A percentile compares a stretch with the other conserved stretches of the same genome.
These are phyloP conservation scores for Stephania japonica DNA, from an alignment of 164 flowering plant genomes.

Conservation along the genomic window DNA sequence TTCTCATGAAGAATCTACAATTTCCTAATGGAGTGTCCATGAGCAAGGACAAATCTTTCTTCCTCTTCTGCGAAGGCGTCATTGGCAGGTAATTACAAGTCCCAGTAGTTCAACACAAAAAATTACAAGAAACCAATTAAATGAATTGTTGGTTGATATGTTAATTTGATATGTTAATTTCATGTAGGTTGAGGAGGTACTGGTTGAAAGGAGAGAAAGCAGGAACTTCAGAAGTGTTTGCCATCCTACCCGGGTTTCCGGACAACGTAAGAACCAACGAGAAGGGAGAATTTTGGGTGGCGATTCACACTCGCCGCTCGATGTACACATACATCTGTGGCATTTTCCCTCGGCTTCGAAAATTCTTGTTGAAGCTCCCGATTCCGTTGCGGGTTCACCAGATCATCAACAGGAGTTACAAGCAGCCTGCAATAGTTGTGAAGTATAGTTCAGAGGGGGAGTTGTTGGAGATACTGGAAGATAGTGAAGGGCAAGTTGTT, in stretches of 20 bases:
- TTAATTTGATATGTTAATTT: not conserved
- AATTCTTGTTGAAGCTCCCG: slow-evolving; percentile 61
- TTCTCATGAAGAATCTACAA: slow-evolving; percentile 51
- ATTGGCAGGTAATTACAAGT: slow-evolving; percentile 45
- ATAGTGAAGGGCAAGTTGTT: slow-evolving; percentile 76
- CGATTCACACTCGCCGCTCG: slow-evolving; percentile 53
- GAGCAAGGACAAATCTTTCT: slow-evolving; percentile 77
- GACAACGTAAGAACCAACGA: slow-evolving; percentile 83
- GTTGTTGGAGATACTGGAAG: slow-evolving; percentile 66
- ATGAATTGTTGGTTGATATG: too few species aligned
- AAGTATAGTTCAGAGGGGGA: slow-evolving; percentile 70
- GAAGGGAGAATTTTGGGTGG: slow-evolving; percentile 92
- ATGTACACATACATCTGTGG: slow-evolving; percentile 29
- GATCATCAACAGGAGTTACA: slow-evolving; percentile 47
- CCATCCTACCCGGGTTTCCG: slow-evolving; percentile 74
- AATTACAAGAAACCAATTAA: too few species aligned
- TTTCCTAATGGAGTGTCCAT: slow-evolving; percentile 81
- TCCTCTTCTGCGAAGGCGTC: slow-evolving; percentile 62
- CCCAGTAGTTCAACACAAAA: not conserved
- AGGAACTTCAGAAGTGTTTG: slow-evolving; percentile 63
- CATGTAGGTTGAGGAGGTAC: slow-evolving; percentile 28
- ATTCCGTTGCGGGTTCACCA: slow-evolving; percentile 44
- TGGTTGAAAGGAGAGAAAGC: slow-evolving; percentile 91
- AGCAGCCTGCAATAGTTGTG: slow-evolving; percentile 40
- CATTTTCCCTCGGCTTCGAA: slow-evolving; percentile 44